These are phyloP conservation scores for Lactifluus piperatus DNA, from an alignment of 768 basidiomycete genomes.

Conservation along the genomic window DNA sequence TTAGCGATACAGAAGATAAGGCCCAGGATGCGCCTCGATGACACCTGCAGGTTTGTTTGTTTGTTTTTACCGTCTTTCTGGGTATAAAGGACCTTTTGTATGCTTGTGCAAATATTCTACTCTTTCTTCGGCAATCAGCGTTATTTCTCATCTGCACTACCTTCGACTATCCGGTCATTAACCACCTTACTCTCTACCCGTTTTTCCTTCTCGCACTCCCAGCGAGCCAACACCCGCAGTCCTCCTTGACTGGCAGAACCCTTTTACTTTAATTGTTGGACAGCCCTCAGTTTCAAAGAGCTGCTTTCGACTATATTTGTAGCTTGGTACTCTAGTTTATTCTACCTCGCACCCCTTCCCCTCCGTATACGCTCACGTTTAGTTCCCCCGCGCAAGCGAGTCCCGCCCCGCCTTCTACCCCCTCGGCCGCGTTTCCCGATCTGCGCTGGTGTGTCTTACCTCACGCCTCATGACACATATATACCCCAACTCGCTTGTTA, in stretches of 20 bases:
- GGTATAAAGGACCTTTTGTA: slow-evolving; percentile 17
- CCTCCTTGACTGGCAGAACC: slow-evolving; percentile 4
- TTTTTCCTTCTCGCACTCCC: not conserved
- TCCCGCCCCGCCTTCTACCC: not conserved
- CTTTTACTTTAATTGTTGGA: slow-evolving; percentile 14
- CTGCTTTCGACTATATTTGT: slow-evolving; percentile 13
- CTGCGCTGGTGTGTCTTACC: not conserved
- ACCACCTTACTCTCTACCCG: slow-evolving; percentile 4
- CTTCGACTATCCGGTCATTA: slow-evolving; percentile 11
- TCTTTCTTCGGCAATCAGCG: slow-evolving; percentile 14
- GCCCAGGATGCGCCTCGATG: slow-evolving; percentile 21
- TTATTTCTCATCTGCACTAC: slow-evolving; percentile 18
- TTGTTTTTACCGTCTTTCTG: not conserved
- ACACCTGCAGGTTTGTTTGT: not conserved
- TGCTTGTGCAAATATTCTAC: slow-evolving; percentile 18
- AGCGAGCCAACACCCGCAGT: not conserved
- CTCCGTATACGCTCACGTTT: not conserved
- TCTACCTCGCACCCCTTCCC: not conserved
- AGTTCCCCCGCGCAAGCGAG: not conserved
- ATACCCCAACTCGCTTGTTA: slow-evolving; percentile 18
- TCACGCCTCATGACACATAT: slow-evolving; percentile 12
- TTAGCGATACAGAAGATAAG: slow-evolving; percentile 39
- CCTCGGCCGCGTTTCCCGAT: not conserved
- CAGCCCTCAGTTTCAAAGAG: not conserved
- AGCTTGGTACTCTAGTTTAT: slow-evolving; percentile 6